Percentiles rank a stretch among this genome's conserved stretches.
These are phyloP conservation scores for Bipolaris zeicola DNA, from an alignment of 2,329 filamentous ascomycete genomes.

Conservation along the genomic window DNA sequence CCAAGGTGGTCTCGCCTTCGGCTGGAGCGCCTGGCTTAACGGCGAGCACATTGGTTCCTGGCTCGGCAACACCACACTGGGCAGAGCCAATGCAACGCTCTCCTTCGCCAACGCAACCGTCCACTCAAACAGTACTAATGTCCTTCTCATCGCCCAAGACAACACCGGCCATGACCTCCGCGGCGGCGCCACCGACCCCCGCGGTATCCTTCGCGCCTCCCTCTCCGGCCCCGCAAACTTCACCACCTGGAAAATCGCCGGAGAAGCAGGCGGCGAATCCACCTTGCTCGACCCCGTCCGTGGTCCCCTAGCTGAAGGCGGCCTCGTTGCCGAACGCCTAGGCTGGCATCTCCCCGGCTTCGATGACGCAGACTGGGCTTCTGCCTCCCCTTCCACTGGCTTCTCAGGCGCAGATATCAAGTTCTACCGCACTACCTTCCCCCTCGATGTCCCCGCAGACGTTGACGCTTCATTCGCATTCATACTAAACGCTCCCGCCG, in stretches of 20 bases:
- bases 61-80: constrained; percentile 55
- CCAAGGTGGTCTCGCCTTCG: constrained; percentile 61
- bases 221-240: constrained; percentile 53
- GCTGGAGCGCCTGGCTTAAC: constrained; percentile 65
- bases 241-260: constrained; percentile 63
- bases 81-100: constrained; percentile 50
- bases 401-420: constrained; percentile 59
- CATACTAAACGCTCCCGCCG: constrained; percentile 54
- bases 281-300: constrained; percentile 60
- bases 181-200: constrained; percentile 54
- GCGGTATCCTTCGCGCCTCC: constrained; percentile 61
- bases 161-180: constrained; percentile 65
- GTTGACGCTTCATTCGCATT: constrained; percentile 65
- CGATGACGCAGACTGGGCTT: constrained; percentile 55
- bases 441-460: constrained; percentile 57
- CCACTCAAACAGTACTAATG: constrained; percentile 48
- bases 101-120: constrained; percentile 59
- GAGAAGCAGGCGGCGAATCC: constrained; percentile 59
- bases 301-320: constrained; percentile 63
- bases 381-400: constrained; percentile 46
- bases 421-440: constrained; percentile 61
- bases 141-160: constrained; percentile 63
- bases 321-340: constrained; percentile 62
- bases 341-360: constrained; percentile 65
- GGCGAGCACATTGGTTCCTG: constrained; percentile 62